Base-by-base conservation (phyloP, 2,329 filamentous ascomycete genomes). In the Fusarium irregulare region DNA sequence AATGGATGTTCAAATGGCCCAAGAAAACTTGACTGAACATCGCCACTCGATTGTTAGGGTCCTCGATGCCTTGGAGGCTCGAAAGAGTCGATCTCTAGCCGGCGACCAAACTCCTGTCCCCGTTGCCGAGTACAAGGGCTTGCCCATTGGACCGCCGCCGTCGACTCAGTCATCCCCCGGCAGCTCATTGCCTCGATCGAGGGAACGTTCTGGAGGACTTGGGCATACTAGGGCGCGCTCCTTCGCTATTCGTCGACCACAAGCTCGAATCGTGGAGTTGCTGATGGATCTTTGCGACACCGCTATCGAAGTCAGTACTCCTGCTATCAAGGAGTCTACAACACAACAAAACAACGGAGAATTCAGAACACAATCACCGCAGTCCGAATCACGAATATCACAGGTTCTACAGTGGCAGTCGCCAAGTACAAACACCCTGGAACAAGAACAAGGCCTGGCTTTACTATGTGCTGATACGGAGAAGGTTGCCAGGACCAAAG, bases 341-440 rank as follows among this genome's bases (percentile, higher is more conserved):
- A 85, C 88, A 4, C 88, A 91, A 70, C 76, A 79, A 40, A 79
- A 85, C 48, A 85, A 88, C 10, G 91, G 92, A 50, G 94, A 97
- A 68, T 90, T 98, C 68, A 90, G 95, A 48, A 97, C 95, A 0
- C 92, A 98, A 77, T 99, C 96, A 7, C 96, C 96, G 0, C 93
- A 98, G 76, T 99, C 97, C 0, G 96, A 99, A 78, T 96, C 93
- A 45, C 91, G 95, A 32, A 97, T 98, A 73, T 92, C 93, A 3
- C 96, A 99, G 79, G 94, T 99, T 8, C 80, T 97, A 72, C 94
- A 98, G 78, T 99, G 97, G 96, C 94, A 97, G 76, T 97, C 95
- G 7, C 96, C 96, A 1, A 94, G 93, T 74, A 92, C 91, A 51
- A 95, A 95, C 75, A 96, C 94, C 0, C 82, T 97, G 18, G 96